These are phyloP conservation scores for Phytophthora pisi DNA, from an alignment of 352 stramenopile genomes.

Conservation along the genomic window DNA sequence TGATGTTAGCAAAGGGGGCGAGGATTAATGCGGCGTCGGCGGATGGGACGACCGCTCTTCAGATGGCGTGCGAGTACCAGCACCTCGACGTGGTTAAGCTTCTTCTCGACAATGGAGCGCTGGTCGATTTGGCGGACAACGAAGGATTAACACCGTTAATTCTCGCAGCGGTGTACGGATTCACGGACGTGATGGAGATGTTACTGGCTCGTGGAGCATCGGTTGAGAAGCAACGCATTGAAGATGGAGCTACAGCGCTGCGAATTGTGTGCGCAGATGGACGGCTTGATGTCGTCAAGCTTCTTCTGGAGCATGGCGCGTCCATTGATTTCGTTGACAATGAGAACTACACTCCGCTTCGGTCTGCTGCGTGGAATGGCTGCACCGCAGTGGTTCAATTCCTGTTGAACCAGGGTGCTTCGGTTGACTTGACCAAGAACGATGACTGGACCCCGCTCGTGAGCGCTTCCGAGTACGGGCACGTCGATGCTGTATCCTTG, in stretches of 20 bases:
- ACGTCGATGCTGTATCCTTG: not conserved
- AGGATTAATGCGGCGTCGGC: not conserved
- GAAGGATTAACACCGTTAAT: not conserved
- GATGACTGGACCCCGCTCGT: constrained; percentile 12
- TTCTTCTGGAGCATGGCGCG: constrained; percentile 9
- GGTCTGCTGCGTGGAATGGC: constrained; percentile 2
- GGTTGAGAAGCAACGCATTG: constrained; percentile 5
- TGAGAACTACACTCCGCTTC: constrained; percentile 7
- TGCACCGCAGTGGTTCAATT: constrained; percentile 2
- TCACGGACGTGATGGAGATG: constrained; percentile 10
- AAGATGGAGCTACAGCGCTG: constrained; percentile 6
- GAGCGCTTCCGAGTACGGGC: not conserved
- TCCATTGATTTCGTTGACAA: constrained; percentile 5
- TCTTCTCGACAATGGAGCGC: not conserved
- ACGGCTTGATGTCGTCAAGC: constrained; percentile 3
- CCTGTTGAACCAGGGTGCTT: constrained; percentile 9
- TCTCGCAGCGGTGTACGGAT: not conserved
- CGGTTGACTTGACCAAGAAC: constrained; percentile 10
- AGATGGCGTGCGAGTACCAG: not conserved
- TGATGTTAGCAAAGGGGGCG: constrained; percentile 2
- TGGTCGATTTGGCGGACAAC: constrained; percentile 1
- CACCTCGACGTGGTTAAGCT: not conserved
- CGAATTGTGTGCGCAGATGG: constrained; percentile 5
- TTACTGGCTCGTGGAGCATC: constrained; percentile 11
- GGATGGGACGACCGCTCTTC: not conserved